phyloP scores from a whole-genome alignment of 139 green algal genomes.

The Pleodorina starrii region DNA sequence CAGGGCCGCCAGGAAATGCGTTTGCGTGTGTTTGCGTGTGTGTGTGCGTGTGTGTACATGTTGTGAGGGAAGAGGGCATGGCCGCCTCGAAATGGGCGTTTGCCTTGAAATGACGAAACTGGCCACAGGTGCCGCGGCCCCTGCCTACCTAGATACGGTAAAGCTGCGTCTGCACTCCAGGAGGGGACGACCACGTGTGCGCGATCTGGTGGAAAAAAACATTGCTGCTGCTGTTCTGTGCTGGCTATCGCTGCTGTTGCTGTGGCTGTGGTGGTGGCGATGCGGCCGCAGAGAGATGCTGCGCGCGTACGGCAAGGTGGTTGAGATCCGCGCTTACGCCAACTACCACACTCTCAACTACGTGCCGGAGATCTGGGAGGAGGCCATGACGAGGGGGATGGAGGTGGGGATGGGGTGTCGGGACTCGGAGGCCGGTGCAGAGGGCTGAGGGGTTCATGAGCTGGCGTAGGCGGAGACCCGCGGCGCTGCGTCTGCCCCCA shows the following conservation, averaged over 20 bases:
- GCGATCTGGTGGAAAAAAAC: background rate
- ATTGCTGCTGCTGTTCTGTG: no score
- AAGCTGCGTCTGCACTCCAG: background rate
- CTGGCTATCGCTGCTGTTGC: no score
- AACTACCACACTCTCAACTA: slow-evolving; percentile 13
- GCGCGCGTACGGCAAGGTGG: background rate
- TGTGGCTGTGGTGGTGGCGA: background rate
- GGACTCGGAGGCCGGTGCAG: no score
- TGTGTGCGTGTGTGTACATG: background rate
- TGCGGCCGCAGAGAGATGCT: background rate
- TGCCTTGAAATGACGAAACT: no score
- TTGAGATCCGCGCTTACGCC: background rate
- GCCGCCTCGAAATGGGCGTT: no score
- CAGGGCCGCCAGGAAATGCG: background rate
- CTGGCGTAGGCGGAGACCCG: no score
- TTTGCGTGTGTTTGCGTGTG: background rate
- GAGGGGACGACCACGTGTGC: background rate
- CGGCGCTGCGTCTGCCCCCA: no score
- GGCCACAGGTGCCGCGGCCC: background rate
- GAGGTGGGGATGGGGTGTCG: no score
- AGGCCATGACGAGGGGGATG: background rate
- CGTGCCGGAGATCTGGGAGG: slow-evolving; percentile 12
- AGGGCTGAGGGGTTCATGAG: no score
- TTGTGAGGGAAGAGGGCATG: background rate
- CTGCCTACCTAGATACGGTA: background rate